Base-by-base conservation (phyloP, 495 filamentous ascomycete species). In the Neurospora sp. region DNA sequence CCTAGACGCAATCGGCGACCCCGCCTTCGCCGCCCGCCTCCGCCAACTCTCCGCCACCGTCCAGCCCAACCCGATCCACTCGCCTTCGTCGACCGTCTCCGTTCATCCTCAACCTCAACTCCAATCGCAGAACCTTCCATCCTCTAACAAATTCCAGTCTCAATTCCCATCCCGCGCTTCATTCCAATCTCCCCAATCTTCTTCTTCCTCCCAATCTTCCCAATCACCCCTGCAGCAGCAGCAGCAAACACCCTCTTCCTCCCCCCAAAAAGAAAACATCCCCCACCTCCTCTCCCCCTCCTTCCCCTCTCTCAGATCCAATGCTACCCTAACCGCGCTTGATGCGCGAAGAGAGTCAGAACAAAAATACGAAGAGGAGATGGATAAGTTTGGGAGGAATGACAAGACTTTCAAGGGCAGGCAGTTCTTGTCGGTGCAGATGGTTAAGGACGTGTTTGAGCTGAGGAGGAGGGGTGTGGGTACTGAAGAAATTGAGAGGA, bases 1-100 rank as follows among this genome's bases (percentile, higher is more conserved):
- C 27, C 53, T 66, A 18, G 53, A 66, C 53, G 53, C 53, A 31
- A 66, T 66, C 53, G 53, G 53, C 53, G 53, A 75, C 74, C 39
- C 79, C 3, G 78, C 74, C 22, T 86, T 83, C 71, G 80, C 83
- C 0, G 72, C 78, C 22, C 84, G 84, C 5, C 76, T 86, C 3
- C 79, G 78, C 38, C 75, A 83, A 61, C 85, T 86, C 82, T 66
- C 53, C 5, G 85, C 84, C 69, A 77, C 85, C 22, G 84, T 77
- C 1, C 82, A 83, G n/a, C 84, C 84, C 8, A 83, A 83, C 53
- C 84, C 84, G 6, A 85, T 81, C 18, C 78, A 78, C 22, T 86
- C 84, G 11, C 78, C 81, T 9, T 84, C 84, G 0, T 85, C 84
- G 1, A 86, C 79, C n/a, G 83, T 81, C 3, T 73, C 53, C 14